phyloP scores from a whole-genome alignment of 2,329 filamentous ascomycete genomes.

The Chrysoporthe puriensis region DNA sequence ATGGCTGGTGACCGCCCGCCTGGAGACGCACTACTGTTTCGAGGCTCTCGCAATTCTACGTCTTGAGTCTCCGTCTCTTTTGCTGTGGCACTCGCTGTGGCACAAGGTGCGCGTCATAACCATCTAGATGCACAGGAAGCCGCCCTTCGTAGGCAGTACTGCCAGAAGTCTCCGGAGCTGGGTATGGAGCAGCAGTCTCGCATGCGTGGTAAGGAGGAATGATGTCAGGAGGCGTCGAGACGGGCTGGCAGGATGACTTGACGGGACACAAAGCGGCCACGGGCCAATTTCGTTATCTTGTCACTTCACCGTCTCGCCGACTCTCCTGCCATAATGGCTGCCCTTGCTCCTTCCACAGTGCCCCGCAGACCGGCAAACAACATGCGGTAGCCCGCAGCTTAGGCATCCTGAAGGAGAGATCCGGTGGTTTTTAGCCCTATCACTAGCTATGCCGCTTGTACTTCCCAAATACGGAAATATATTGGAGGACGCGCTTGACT shows the following conservation, averaged over 20 bases:
- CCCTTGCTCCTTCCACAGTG: not conserved
- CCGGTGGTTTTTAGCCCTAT: not conserved
- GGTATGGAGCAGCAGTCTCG: not conserved
- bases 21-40: not conserved
- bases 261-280: no score
- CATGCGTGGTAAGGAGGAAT: not conserved
- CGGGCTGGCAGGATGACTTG: no score
- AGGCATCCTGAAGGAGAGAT: not conserved
- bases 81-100: not conserved
- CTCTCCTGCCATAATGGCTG: no score
- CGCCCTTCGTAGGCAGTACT: not conserved
- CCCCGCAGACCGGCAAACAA: not conserved
- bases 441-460: conserved; percentile 18
- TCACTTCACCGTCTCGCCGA: no score
- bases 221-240: no score
- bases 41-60: not conserved
- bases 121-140: not conserved
- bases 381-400: not conserved
- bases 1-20: not conserved
- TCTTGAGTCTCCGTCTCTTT: not conserved
- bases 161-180: not conserved
- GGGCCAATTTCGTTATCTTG: no score
- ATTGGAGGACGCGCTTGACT: conserved; percentile 9
- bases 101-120: not conserved
- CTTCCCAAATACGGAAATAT: conserved; percentile 17